Percentiles rank a stretch among this genome's conserved stretches.
Evolutionary conservation across 2,329 filamentous ascomycete species (phyloP).

Genomic region (Phialophora chinensis): DNA sequence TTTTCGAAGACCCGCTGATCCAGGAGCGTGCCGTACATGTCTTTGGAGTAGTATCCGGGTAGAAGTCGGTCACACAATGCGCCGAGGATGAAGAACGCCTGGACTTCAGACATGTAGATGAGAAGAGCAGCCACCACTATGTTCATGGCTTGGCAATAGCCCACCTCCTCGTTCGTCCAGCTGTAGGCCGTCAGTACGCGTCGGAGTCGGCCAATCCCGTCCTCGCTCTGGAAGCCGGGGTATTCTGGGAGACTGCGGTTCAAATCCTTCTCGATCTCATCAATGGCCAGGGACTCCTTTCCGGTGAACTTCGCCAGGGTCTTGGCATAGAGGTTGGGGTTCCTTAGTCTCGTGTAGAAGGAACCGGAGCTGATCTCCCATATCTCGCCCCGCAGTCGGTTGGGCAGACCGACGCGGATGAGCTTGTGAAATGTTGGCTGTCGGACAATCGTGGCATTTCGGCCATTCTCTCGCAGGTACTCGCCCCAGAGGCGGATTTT

Average conservation of each 20-base stretch:
- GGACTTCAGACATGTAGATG: slow-evolving; percentile 96
- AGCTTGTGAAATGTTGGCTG: slow-evolving; percentile 98
- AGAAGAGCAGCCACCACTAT: slow-evolving; percentile 97
- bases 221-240: slow-evolving; percentile 93
- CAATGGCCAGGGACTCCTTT: slow-evolving; percentile 89
- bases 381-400: slow-evolving; percentile 87
- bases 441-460: slow-evolving; percentile 87
- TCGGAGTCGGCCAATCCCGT: slow-evolving; percentile 87
- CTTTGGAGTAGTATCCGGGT: slow-evolving; percentile 96
- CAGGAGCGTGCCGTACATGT: slow-evolving; percentile 97
- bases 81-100: slow-evolving; percentile 93
- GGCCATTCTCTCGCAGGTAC: slow-evolving; percentile 92
- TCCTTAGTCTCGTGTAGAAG: slow-evolving; percentile 83
- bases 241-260: slow-evolving; percentile 97
- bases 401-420: slow-evolving; percentile 92
- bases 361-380: slow-evolving; percentile 96
- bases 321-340: slow-evolving; percentile 80
- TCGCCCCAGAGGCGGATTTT: slow-evolving; percentile 99
- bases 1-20: slow-evolving; percentile 98
- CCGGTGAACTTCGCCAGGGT: slow-evolving; percentile 84
- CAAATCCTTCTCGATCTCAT: slow-evolving; percentile 98
- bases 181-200: slow-evolving; percentile 95
- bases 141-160: slow-evolving; percentile 99
- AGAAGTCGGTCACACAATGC: slow-evolving; percentile 89
- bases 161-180: slow-evolving; percentile 93